A percentile compares a stretch with the other conserved stretches of the same genome.
These are phyloP conservation scores for Volvariella volvacea DNA, from an alignment of 1,284 basidiomycete species.

Conservation along the genomic window DNA sequence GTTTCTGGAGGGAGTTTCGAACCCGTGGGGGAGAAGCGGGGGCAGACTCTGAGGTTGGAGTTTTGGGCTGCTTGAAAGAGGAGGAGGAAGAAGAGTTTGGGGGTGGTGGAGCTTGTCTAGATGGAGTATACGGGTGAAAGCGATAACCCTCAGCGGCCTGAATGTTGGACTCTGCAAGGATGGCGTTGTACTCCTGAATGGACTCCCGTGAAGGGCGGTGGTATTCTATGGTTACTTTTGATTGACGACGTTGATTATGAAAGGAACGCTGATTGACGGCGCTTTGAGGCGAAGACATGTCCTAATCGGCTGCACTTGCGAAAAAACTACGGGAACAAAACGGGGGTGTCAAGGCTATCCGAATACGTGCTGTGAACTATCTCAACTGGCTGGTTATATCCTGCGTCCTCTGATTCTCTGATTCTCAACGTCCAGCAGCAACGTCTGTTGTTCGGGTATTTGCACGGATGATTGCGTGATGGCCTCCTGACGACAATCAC, in stretches of 20 bases:
- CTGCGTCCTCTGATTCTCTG: no score
- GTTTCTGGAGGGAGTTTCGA: slow-evolving; percentile 57
- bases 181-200: slow-evolving; percentile 67
- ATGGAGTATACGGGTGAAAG: slow-evolving; percentile 40
- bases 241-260: slow-evolving; percentile 42
- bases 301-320: slow-evolving; percentile 9
- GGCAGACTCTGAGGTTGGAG: slow-evolving; percentile 22
- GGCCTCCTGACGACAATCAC: slow-evolving; percentile 1
- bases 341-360: no score
- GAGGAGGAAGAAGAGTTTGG: slow-evolving; percentile 22
- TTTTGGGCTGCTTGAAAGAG: slow-evolving; percentile 30
- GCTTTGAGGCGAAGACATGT: slow-evolving; percentile 29
- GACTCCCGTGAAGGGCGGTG: slow-evolving; percentile 58
- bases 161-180: slow-evolving; percentile 53
- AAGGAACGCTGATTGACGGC: slow-evolving; percentile 28
- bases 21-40: slow-evolving; percentile 23
- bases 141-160: slow-evolving; percentile 41
- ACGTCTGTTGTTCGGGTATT: no score
- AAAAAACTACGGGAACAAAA: slow-evolving; percentile 8
- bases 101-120: slow-evolving; percentile 50
- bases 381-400: no score
- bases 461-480: slow-evolving; percentile 1
- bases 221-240: slow-evolving; percentile 69
- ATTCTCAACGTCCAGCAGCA: no score
- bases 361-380: no score